These are phyloP conservation scores for Penicillium cinerascens DNA, from an alignment of 495 filamentous ascomycete genomes.

Conservation along the genomic window DNA sequence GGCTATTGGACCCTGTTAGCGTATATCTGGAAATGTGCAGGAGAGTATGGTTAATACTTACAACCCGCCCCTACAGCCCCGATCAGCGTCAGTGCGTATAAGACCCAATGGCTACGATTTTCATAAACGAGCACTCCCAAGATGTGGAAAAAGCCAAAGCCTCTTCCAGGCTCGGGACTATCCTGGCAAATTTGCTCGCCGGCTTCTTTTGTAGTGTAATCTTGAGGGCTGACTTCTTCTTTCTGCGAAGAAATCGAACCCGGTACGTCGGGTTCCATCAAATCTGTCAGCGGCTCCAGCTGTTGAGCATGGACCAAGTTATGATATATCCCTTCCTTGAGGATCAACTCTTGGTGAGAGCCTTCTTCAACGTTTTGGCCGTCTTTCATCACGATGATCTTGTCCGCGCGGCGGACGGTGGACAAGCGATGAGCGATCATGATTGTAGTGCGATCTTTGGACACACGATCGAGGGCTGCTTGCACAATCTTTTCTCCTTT, in stretches of 20 bases:
- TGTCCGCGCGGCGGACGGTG: constrained; percentile 51
- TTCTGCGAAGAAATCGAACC: too few relatives aligned
- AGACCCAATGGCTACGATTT: constrained; percentile 30
- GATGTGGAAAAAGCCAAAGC: background rate
- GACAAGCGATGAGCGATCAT: constrained; percentile 57
- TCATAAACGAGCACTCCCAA: background rate
- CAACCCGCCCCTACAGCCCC: constrained; percentile 41
- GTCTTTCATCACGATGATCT: constrained; percentile 50
- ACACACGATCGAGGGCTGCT: constrained; percentile 40
- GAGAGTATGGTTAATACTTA: constrained; percentile 19
- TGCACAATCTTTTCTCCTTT: constrained; percentile 47
- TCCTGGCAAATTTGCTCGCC: constrained; percentile 34
- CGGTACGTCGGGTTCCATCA: constrained; percentile 31
- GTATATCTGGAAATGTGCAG: constrained; percentile 19
- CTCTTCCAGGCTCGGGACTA: background rate
- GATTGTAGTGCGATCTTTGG: constrained; percentile 37
- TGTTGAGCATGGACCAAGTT: constrained; percentile 36
- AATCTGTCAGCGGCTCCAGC: constrained; percentile 32
- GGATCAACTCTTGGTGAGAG: constrained; percentile 41
- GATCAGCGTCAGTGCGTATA: constrained; percentile 45
- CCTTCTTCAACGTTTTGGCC: constrained; percentile 50
- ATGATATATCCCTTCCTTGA: constrained; percentile 42
- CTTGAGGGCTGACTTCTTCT: constrained; percentile 1
- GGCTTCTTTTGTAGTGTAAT: constrained; percentile 31
- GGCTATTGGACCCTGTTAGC: constrained; percentile 36